These are phyloP conservation scores for Naganishia friedmannii DNA, from an alignment of 768 basidiomycete species.

Conservation along the genomic window DNA sequence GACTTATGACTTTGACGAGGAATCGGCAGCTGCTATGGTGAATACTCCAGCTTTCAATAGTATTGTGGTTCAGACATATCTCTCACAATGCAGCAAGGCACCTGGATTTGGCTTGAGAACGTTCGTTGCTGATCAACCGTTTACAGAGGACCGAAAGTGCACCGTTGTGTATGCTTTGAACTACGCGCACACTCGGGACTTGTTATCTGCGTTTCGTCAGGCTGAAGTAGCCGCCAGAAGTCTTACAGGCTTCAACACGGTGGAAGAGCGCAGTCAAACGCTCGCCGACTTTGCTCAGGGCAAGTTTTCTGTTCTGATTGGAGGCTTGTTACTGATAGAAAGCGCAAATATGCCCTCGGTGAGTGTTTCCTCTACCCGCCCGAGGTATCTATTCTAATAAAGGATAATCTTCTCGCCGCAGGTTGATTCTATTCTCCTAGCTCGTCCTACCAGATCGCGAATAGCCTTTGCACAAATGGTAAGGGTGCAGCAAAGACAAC, in stretches of 20 bases:
- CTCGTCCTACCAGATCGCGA: background rate
- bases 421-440: conserved; percentile 1
- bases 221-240: background rate
- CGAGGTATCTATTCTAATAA: background rate
- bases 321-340: background rate
- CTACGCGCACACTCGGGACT: background rate
- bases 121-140: background rate
- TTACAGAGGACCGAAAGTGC: background rate
- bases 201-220: background rate
- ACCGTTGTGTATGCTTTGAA: background rate
- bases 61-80: background rate
- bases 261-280: background rate
- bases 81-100: background rate
- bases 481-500: no score
- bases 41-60: background rate
- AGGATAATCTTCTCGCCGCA: background rate
- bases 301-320: background rate
- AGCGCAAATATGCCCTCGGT: conserved; percentile 4
- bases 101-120: background rate
- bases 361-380: background rate
- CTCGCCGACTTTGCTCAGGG: background rate
- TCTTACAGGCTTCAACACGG: background rate
- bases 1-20: background rate
- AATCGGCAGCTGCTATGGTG: background rate
- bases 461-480: background rate